phyloP scores from a whole-genome alignment of 164 flowering plant genomes.

The Houttuynia cordata region DNA sequence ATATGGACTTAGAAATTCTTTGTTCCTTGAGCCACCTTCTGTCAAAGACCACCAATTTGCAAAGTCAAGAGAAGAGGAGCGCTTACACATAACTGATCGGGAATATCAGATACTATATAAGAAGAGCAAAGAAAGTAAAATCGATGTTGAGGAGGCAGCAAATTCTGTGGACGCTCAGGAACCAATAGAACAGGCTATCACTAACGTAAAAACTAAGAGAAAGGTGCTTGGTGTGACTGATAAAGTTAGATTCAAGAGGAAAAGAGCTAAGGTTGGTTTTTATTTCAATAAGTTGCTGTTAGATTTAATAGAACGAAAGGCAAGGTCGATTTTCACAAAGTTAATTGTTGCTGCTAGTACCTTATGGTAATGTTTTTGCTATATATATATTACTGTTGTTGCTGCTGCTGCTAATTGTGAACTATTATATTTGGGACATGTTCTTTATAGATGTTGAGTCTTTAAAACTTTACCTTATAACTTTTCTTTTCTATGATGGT shows the following conservation, averaged over 20 bases:
- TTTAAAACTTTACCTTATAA: neutral
- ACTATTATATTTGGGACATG: neutral
- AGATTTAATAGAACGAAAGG: no score
- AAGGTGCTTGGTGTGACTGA: conserved; percentile 27
- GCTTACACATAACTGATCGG: conserved; percentile 43
- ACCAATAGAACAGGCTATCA: conserved; percentile 4
- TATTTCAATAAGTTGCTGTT: no score
- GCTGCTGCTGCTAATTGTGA: neutral
- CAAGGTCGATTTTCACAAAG: no score
- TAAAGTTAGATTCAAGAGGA: conserved; percentile 54
- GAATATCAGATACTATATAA: conserved; percentile 42
- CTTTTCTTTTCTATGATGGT: neutral
- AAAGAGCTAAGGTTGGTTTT: conserved; percentile 62
- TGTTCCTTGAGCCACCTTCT: conserved; percentile 68
- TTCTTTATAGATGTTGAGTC: neutral
- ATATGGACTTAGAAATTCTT: conserved; percentile 55
- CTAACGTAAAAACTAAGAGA: conserved; percentile 7
- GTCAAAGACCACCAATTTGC: conserved; percentile 45
- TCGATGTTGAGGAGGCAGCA: conserved; percentile 8
- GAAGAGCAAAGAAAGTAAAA: conserved; percentile 12
- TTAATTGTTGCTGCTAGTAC: no score
- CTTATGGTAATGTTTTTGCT: no score
- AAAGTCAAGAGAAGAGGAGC: conserved; percentile 49
- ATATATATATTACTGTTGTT: no score
- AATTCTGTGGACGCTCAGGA: conserved; percentile 15